phyloP scores from a whole-genome alignment of 2,329 filamentous ascomycete species.

The Beauveria scarabaeidicola region DNA sequence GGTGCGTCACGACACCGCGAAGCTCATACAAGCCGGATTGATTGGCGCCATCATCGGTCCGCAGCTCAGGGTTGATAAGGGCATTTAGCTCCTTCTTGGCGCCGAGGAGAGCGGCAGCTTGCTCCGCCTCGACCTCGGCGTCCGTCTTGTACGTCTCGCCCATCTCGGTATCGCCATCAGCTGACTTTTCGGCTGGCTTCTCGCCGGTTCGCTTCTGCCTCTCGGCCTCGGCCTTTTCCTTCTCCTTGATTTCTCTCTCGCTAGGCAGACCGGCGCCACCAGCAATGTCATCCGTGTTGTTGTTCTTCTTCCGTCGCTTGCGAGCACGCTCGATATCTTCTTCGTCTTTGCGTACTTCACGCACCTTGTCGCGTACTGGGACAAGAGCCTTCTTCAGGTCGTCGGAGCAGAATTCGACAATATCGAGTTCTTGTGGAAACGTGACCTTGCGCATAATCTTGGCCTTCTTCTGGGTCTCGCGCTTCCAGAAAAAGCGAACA shows the following conservation, averaged over 20 bases:
- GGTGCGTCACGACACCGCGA: conserved; percentile 88
- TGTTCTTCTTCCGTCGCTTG: conserved; percentile 74
- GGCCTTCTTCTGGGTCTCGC: conserved; percentile 91
- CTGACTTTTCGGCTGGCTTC: conserved; percentile 23
- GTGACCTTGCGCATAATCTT: conserved; percentile 99
- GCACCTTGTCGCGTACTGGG: conserved; percentile 92
- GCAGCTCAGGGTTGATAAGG: conserved; percentile 66
- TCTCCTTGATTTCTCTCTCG: conserved; percentile 43
- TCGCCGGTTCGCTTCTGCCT: conserved; percentile 37
- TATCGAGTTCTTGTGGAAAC: conserved; percentile 87
- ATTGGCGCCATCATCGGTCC: conserved; percentile 74
- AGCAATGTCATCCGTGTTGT: conserved; percentile 40
- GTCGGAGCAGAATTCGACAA: conserved; percentile 91
- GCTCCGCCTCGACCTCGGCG: conserved; percentile 83
- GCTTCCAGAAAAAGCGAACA: conserved; percentile 96
- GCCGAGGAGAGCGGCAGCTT: conserved; percentile 60
- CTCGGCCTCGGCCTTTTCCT: conserved; percentile 38
- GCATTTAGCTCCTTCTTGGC: conserved; percentile 83
- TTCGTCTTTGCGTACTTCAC: conserved; percentile 90
- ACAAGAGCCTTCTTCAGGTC: conserved; percentile 74
- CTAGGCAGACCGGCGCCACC: conserved; percentile 40
- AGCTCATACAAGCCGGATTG: conserved; percentile 94
- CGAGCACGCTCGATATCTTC: conserved; percentile 84
- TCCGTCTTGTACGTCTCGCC: conserved; percentile 82
- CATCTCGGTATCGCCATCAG: conserved; percentile 65